Evolutionary conservation across 495 filamentous ascomycete genomes (phyloP).

Genomic region (Staphylotrichum longicolle): DNA sequence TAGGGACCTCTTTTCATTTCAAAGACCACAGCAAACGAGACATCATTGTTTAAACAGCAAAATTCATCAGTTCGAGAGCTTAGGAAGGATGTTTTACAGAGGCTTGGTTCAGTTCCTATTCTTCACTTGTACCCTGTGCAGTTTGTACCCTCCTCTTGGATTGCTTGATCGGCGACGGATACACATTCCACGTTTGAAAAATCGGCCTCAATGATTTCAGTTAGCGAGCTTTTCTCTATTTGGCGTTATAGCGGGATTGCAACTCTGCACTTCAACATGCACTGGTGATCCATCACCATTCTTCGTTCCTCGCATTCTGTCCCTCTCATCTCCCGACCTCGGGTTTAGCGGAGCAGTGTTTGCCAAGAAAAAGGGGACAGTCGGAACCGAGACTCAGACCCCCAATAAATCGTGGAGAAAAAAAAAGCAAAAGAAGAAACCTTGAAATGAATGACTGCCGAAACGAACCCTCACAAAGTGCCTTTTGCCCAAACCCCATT

Average conservation of each 20-base stretch:
- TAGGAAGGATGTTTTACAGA: neutral
- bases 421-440: neutral
- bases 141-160: neutral
- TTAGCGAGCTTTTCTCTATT: neutral
- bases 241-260: neutral
- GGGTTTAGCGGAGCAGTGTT: too few relatives aligned
- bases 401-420: too few relatives aligned
- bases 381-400: too few relatives aligned
- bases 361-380: too few relatives aligned
- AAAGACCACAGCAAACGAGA: too few relatives aligned
- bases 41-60: too few relatives aligned
- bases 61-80: too few relatives aligned
- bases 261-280: neutral
- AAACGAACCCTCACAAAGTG: neutral
- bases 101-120: neutral
- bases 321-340: too few relatives aligned
- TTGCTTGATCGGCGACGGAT: too few relatives aligned
- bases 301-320: too few relatives aligned
- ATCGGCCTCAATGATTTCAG: neutral
- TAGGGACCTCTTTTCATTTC: too few relatives aligned
- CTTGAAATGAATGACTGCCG: neutral
- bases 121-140: neutral
- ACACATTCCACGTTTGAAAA: constrained; percentile 4
- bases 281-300: neutral
- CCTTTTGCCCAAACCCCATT: neutral